Percentiles rank a stretch among this genome's conserved stretches.
These are phyloP conservation scores for Ophiostoma ulmi DNA, from an alignment of 2,329 filamentous ascomycete genomes.

Conservation along the genomic window DNA sequence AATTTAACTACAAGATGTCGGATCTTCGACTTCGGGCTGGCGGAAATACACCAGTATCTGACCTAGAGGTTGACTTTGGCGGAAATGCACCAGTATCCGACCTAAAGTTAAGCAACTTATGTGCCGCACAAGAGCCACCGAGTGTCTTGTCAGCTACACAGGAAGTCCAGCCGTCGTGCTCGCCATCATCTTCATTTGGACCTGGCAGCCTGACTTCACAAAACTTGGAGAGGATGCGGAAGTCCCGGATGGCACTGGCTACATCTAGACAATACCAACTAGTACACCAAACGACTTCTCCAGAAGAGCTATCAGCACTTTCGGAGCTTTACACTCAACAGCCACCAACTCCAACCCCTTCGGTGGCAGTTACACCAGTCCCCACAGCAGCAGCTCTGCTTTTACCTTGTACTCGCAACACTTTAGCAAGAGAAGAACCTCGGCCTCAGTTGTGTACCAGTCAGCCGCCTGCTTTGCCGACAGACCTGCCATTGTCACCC, in stretches of 20 bases:
- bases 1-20: background rate
- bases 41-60: background rate
- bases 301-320: background rate
- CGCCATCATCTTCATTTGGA: background rate
- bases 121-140: too few species aligned
- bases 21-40: background rate
- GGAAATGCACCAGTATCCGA: background rate
- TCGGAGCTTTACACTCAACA: background rate
- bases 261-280: background rate
- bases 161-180: background rate
- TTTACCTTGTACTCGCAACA: background rate
- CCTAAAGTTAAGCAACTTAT: background rate
- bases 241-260: background rate
- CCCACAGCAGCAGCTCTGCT: background rate
- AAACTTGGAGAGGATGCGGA: background rate
- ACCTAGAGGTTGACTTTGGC: slow-evolving; percentile 11
- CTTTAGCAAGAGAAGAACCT: background rate
- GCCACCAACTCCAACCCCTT: background rate
- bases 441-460: background rate
- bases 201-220: too few species aligned
- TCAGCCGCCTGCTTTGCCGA: background rate
- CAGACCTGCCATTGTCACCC: background rate
- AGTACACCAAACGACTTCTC: background rate
- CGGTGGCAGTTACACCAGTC: background rate
- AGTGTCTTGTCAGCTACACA: background rate